A percentile compares a stretch with the other conserved stretches of the same genome.
These are phyloP conservation scores for Oemleria cerasiformis DNA, from an alignment of 306 rosid genomes.

Conservation along the genomic window DNA sequence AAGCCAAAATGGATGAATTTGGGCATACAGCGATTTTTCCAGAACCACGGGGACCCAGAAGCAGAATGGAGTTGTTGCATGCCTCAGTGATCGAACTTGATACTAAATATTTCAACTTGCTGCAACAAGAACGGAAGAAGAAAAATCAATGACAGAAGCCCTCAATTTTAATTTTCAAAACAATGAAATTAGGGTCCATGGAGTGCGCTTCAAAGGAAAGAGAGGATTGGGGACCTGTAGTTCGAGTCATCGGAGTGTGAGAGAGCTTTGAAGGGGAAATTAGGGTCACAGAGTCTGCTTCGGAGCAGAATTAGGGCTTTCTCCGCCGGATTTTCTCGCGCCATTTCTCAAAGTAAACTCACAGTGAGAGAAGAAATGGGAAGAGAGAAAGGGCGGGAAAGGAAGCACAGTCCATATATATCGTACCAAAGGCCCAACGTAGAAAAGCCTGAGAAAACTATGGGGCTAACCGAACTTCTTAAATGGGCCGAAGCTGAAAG, in stretches of 20 bases:
- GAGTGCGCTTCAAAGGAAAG: neutral
- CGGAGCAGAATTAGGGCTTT: slow-evolving; percentile 57
- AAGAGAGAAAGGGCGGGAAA: slow-evolving; percentile 35
- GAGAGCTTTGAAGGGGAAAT: slow-evolving; percentile 44
- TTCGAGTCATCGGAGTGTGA: slow-evolving; percentile 54
- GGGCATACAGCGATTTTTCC: slow-evolving; percentile 70
- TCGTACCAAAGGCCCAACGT: neutral
- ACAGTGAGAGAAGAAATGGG: neutral
- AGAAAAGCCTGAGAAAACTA: neutral
- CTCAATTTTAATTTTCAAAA: neutral
- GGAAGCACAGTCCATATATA: neutral
- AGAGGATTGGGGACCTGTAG: slow-evolving; percentile 41
- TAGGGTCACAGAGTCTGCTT: slow-evolving; percentile 56
- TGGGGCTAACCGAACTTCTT: neutral
- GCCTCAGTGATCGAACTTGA: slow-evolving; percentile 82
- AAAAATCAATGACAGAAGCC: neutral
- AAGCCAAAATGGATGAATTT: neutral
- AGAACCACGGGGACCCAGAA: slow-evolving; percentile 88
- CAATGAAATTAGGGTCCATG: neutral
- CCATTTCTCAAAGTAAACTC: slow-evolving; percentile 28
- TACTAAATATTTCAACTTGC: slow-evolving; percentile 76
- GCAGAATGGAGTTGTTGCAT: slow-evolving; percentile 84
- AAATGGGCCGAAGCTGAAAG: neutral
- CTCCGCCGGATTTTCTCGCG: slow-evolving; percentile 38
- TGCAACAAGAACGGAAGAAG: slow-evolving; percentile 18